A percentile compares a stretch with the other conserved stretches of the same genome.
Conservation (phyloP, 495 filamentous ascomycete species). For the Tuber magnatum region DNA sequence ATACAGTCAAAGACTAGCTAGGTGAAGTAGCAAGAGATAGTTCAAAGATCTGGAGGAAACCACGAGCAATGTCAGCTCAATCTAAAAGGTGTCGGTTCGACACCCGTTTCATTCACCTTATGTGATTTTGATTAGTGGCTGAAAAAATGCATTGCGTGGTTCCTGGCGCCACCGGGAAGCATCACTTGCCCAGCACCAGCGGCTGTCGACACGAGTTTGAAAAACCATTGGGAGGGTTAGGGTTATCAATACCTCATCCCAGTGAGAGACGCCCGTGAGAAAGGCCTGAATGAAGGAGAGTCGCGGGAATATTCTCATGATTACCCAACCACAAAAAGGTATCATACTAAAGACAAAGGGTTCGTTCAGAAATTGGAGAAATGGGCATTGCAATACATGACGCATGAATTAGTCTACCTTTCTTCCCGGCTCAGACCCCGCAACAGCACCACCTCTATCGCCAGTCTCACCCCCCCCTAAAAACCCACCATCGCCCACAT, state of each 20-base stretch:
- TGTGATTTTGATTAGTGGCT: neutral
- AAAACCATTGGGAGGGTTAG: neutral
- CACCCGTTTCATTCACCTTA: neutral
- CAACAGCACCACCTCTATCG: neutral
- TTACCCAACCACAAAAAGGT: neutral
- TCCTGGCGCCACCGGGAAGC: neutral
- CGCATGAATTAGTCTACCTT: neutral
- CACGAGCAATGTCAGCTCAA: neutral
- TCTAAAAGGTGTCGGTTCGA: neutral
- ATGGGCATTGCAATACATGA: neutral
- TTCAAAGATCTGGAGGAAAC: neutral
- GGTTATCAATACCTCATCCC: neutral
- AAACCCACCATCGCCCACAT: constrained; percentile 4
- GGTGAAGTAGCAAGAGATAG: neutral
- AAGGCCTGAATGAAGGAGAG: neutral
- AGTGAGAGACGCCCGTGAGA: neutral
- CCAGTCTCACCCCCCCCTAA: neutral
- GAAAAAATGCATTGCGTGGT: neutral
- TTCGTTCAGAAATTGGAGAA: neutral
- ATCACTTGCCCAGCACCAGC: neutral
- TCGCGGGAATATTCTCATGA: neutral
- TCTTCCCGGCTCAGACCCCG: neutral
- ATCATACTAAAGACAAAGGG: neutral
- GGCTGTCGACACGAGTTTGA: neutral
- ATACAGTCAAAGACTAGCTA: neutral